These are phyloP conservation scores for Fagus sylvatica DNA, from an alignment of 306 rosid species.

Conservation along the genomic window DNA sequence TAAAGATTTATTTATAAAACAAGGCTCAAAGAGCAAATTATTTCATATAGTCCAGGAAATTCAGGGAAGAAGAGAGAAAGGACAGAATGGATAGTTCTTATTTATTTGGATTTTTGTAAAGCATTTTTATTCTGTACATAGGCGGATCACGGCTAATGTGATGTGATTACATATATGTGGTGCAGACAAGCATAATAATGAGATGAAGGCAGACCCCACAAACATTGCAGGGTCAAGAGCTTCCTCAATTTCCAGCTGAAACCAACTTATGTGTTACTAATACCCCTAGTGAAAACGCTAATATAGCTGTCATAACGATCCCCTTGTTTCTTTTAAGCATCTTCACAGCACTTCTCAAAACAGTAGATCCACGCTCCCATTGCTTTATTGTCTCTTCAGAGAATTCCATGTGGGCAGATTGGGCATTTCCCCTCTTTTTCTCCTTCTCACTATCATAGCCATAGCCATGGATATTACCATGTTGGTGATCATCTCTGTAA, in stretches of 20 bases:
- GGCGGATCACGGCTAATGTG: neutral
- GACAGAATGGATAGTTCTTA: neutral
- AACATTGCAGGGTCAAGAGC: constrained; percentile 11
- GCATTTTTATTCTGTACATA: neutral
- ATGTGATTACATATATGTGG: neutral
- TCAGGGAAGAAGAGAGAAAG: neutral
- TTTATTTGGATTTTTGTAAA: neutral
- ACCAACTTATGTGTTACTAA: constrained; percentile 36
- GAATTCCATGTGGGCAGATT: constrained; percentile 11
- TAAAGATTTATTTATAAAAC: neutral
- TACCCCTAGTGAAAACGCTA: constrained; percentile 67
- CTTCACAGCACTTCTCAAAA: constrained; percentile 29
- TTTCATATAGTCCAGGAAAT: neutral
- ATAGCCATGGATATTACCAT: neutral
- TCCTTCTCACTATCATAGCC: constrained; percentile 7
- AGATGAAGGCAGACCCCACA: constrained; percentile 21
- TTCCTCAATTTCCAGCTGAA: constrained; percentile 17
- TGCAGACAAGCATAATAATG: neutral
- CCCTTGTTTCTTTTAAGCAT: constrained; percentile 49
- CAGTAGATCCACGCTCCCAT: constrained; percentile 42
- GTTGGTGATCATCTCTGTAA: neutral
- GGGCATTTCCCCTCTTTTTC: constrained; percentile 9
- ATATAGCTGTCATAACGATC: constrained; percentile 46
- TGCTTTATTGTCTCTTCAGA: constrained; percentile 31
- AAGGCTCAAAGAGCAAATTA: neutral